Evolutionary conservation across 2,329 filamentous ascomycete species (phyloP).

Genomic region (Pseudocercospora fuligena): DNA sequence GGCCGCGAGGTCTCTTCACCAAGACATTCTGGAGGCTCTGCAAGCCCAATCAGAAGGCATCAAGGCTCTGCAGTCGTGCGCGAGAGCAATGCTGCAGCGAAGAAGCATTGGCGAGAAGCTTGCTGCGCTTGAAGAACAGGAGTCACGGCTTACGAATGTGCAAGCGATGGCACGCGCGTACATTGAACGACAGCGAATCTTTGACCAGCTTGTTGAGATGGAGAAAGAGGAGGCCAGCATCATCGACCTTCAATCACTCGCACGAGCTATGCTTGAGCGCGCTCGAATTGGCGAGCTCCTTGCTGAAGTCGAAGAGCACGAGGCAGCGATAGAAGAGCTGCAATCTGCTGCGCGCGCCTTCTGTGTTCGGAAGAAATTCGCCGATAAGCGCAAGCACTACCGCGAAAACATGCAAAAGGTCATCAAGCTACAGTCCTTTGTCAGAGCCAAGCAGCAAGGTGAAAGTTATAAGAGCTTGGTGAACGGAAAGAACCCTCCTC

Average conservation of each 20-base stretch:
- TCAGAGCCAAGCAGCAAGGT: conserved; percentile 91
- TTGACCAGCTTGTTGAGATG: conserved; percentile 70
- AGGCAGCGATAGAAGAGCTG: conserved; percentile 74
- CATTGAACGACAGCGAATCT: conserved; percentile 64
- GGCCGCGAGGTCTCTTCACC: conserved; percentile 53
- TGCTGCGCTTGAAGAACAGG: conserved; percentile 62
- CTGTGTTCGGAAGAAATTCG: conserved; percentile 74
- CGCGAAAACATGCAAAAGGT: conserved; percentile 98
- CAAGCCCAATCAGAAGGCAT: conserved; percentile 50
- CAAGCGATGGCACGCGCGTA: conserved; percentile 72
- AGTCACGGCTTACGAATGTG: conserved; percentile 62
- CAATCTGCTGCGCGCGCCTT: conserved; percentile 76
- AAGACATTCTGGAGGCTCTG: conserved; percentile 42
- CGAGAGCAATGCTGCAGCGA: conserved; percentile 54
- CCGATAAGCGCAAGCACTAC: conserved; percentile 86
- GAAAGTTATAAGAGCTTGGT: conserved; percentile 98
- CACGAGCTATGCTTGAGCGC: conserved; percentile 79
- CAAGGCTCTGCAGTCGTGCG: conserved; percentile 57
- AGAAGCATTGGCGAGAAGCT: conserved; percentile 51
- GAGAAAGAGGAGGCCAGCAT: conserved; percentile 70
- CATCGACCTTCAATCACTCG: conserved; percentile 72
- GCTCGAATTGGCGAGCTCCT: conserved; percentile 75
- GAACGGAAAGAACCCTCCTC: conserved; percentile 92
- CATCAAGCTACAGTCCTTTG: conserved; percentile 96
- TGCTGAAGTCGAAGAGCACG: conserved; percentile 78